A percentile compares a stretch with the other conserved stretches of the same genome.
Evolutionary conservation across 495 filamentous ascomycete genomes (phyloP).

Genomic region (Penicillium lagena): DNA sequence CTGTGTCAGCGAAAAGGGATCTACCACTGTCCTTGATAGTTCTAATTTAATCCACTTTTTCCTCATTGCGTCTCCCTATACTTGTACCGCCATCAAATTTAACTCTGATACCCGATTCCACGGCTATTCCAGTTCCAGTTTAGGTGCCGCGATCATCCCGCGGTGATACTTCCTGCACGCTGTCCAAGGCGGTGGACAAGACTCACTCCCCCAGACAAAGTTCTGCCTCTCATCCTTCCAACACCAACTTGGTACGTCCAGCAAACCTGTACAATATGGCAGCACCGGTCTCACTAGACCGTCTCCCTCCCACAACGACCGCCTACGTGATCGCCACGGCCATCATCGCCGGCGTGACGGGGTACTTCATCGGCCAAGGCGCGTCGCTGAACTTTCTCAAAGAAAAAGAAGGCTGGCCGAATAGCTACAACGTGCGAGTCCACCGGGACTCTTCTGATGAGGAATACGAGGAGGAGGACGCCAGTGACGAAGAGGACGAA

Average conservation of each 20-base stretch:
- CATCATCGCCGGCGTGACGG: constrained; percentile 57
- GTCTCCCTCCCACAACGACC: constrained; percentile 37
- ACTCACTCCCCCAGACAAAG: too few species aligned
- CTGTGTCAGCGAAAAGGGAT: not conserved
- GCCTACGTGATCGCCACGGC: constrained; percentile 55
- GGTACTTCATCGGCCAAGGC: constrained; percentile 58
- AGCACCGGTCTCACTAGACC: constrained; percentile 27
- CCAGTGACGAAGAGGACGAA: constrained; percentile 27
- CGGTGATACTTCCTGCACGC: too few species aligned
- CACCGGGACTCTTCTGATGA: constrained; percentile 42
- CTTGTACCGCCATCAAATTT: too few species aligned
- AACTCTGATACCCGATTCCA: too few species aligned
- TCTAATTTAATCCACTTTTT: not conserved
- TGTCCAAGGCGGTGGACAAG: too few species aligned
- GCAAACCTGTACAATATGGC: constrained; percentile 26
- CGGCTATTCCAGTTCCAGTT: too few species aligned
- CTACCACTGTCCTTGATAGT: too few species aligned
- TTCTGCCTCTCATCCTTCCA: not conserved
- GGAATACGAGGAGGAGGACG: constrained; percentile 19
- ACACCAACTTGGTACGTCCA: not conserved
- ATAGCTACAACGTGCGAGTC: constrained; percentile 45
- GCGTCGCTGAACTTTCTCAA: constrained; percentile 42
- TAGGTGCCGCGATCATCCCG: too few species aligned
- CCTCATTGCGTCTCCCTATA: not conserved
- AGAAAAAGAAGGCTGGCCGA: constrained; percentile 41